A percentile compares a stretch with the other conserved stretches of the same genome.
These are phyloP conservation scores for Daedaleopsis sinensis DNA, from an alignment of 768 basidiomycete genomes.

Conservation along the genomic window DNA sequence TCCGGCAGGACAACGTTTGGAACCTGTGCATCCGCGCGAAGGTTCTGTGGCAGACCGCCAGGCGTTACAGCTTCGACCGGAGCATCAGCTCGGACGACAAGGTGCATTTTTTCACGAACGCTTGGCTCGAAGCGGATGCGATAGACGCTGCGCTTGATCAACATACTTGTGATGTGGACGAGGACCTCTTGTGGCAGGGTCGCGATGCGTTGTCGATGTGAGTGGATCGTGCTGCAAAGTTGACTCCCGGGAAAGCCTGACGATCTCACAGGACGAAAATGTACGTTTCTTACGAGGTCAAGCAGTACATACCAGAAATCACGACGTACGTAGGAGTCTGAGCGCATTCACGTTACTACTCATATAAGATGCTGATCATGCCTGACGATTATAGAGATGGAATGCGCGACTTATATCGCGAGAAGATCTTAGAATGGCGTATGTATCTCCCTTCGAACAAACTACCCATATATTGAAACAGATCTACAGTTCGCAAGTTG, in stretches of 20 bases:
- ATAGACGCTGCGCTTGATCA: constrained; percentile 6
- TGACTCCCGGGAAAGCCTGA: background rate
- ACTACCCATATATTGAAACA: background rate
- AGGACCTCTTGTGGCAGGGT: constrained; percentile 5
- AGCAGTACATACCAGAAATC: constrained; percentile 13
- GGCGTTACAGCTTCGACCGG: constrained; percentile 4
- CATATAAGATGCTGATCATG: background rate
- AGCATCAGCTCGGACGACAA: constrained; percentile 7
- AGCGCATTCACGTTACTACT: background rate
- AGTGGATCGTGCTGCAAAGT: background rate
- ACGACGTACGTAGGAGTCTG: background rate
- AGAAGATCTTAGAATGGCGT: constrained; percentile 7
- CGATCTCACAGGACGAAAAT: background rate
- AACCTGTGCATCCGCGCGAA: constrained; percentile 7
- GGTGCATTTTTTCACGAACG: constrained; percentile 7
- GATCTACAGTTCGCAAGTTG: too few relatives aligned
- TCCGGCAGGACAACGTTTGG: constrained; percentile 10
- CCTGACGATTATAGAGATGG: background rate
- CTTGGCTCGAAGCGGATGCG: constrained; percentile 16
- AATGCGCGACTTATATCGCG: constrained; percentile 4
- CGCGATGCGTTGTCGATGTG: constrained; percentile 12
- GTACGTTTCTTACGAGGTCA: constrained; percentile 10
- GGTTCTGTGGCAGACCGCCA: constrained; percentile 5
- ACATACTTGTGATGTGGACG: constrained; percentile 8
- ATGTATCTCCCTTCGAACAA: too few relatives aligned